Evolutionary conservation across 1,284 basidiomycete genomes (phyloP), one percentile per base, ranked within the genome.

Genomic region (Ustilago tritici): DNA sequence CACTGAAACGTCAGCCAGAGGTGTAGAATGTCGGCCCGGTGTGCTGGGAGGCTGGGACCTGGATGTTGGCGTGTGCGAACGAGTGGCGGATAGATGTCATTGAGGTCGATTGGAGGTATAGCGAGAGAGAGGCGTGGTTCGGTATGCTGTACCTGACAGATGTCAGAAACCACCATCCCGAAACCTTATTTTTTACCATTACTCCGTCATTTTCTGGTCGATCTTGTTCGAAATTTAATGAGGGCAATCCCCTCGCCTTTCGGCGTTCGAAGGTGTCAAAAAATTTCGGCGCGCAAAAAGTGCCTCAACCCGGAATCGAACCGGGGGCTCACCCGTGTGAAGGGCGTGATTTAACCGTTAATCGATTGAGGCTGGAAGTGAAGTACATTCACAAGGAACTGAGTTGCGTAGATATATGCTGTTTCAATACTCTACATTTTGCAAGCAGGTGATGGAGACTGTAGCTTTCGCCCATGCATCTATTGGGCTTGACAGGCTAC

Each of bases 331-430:
- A 46, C 72, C 64, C 72, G 72, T 75, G 72, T 76, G 72, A 76
- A 76, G 72, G 64, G 72, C 60, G 61, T 67, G 72, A 76, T 76
- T 70, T 76, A 56, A 76, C 72, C 72, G 72, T 67, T 76, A 76
- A 76, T 76, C 72, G 63, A 76, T 70, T 65, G 65, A 50, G 61
- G 70, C 70, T 15, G n/a, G 5, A 23, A 36, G 17, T 43, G 12
- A 14, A 36, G 2, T 41, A 40, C 38, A 32, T 31, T 38, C n/a
- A 34, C 12, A 17, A 15, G 8, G 1, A 14, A 35, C 23, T n/a
- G 8, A 0, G 1, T 2, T 43, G 40, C 28, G 17, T 60, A 63
- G 9, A 62, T 62, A 59, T 60, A 65, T 19, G 1, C 28, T 1
- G 11, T 40, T 4, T 1, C 2, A 23, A 28, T 28, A 40, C 15